These are phyloP conservation scores for Verticillium dahliae DNA, from an alignment of 2,329 filamentous ascomycete genomes.

Conservation along the genomic window DNA sequence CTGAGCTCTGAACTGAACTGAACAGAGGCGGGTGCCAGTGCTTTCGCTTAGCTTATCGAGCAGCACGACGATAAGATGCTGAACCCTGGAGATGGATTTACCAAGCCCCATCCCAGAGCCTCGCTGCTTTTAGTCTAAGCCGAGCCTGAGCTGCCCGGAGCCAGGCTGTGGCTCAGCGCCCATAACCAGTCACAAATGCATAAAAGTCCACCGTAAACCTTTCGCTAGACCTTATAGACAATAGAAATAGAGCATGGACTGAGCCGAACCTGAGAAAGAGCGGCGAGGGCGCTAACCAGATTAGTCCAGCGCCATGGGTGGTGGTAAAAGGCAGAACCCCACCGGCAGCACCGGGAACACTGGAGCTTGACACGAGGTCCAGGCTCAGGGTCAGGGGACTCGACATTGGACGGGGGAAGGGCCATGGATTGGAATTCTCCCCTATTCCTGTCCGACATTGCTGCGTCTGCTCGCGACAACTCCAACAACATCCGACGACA, in stretches of 20 bases:
- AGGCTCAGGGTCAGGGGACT: background rate
- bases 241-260: no score
- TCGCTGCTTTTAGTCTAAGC: no score
- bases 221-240: no score
- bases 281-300: no score
- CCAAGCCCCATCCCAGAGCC: no score
- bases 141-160: no score
- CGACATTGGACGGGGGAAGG: background rate
- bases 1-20: background rate
- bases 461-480: background rate
- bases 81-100: background rate
- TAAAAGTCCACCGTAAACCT: no score
- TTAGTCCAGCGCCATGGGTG: no score
- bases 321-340: background rate
- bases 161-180: no score
- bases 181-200: no score
- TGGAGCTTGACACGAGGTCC: background rate
- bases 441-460: background rate
- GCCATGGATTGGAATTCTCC: background rate
- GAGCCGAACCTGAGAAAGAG: no score
- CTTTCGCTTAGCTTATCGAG: background rate
- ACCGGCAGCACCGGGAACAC: background rate
- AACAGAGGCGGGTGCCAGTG: background rate
- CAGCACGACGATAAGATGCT: background rate
- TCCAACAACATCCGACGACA: background rate